phyloP scores from a whole-genome alignment of 345 rosid genomes.

The Hypericum perforatum region DNA sequence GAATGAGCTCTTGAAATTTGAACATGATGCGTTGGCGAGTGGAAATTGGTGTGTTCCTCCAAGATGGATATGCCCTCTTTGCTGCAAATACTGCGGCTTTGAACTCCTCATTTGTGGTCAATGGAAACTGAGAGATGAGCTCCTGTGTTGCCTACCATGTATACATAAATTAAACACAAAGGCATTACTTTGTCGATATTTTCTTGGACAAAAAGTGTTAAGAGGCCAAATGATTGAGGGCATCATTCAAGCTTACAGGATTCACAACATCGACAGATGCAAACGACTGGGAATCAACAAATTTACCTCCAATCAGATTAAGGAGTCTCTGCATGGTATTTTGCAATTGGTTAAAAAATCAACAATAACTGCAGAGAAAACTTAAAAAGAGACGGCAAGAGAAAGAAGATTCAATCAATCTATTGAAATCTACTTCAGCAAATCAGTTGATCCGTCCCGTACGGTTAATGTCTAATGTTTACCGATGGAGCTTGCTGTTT shows the following conservation, averaged over 20 bases:
- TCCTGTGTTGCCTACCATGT: conserved; percentile 30
- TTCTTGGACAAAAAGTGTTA: neutral
- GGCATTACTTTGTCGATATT: too few relatives aligned
- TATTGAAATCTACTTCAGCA: neutral
- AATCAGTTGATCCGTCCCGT: conserved; percentile 9
- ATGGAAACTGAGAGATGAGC: conserved; percentile 31
- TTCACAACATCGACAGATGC: conserved; percentile 24
- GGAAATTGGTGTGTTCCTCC: conserved; percentile 30
- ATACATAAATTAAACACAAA: neutral
- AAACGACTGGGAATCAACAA: conserved; percentile 25
- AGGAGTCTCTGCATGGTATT: conserved; percentile 18
- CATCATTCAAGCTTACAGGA: conserved; percentile 27
- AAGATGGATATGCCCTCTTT: conserved; percentile 30
- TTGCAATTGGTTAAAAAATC: conserved; percentile 11
- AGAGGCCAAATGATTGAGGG: neutral
- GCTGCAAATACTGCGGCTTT: conserved; percentile 36
- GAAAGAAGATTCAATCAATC: neutral
- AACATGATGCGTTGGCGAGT: conserved; percentile 38
- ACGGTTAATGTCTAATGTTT: conserved; percentile 23
- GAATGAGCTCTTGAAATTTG: conserved; percentile 34
- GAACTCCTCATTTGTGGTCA: conserved; percentile 30
- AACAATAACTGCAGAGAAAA: conserved; percentile 15
- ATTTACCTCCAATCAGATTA: conserved; percentile 33
- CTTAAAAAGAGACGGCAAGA: neutral
- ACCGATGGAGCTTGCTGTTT: conserved; percentile 42